Base-by-base conservation (phyloP, 31 red algal genomes). In the Bonnemaisonia californica region DNA sequence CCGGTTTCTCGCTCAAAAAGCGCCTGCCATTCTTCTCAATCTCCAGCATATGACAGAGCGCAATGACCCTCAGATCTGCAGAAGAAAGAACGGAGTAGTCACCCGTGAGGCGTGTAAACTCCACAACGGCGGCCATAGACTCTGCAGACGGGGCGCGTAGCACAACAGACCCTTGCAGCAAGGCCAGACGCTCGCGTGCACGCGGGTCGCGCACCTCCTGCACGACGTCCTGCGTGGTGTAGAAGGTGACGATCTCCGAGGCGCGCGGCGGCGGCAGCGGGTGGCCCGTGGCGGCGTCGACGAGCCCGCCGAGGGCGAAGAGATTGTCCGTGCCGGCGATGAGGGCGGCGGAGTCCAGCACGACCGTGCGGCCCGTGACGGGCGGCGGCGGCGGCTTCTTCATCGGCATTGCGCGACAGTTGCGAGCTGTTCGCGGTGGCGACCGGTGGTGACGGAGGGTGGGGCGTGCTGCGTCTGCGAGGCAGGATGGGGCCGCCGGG, bases 41-140 rank as follows among this genome's bases (percentile, higher is more conserved):
- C 39, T 96, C 93, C 24, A 96, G 73, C 81, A 79, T 86, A 41
- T 65, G 69, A 22, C 76, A 74, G 51, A 96, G 66, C 4, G 94
- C 87, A 9, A 96, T 65, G 21, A 96, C 87, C 45, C 76, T 85
- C 84, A 96, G 65, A 77, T 96, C 94, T 4, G 80, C 60, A 38
- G 64, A 26, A 2, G 88, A 92, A 18, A 96, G 62, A 28, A 77
- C 76, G 16, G 77, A 3, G 54, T 83, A 92, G 77, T 96, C 94
- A 32, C 94, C 94, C 13, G 88, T 89, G 3, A 29, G 57, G 59
- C 82, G 80, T 22, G 94, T 69, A 64, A 80, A 83, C n/a, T 37
- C 21, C 36, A 74, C 47, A 39, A 91, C 89, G 3, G 57, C 84
- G 1, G 77, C 80, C 24, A 94, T 21, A 19, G 79, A 79, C 32